Percentiles rank a stretch among this genome's conserved stretches.
Conservation (phyloP, 2,329 filamentous ascomycete species). For the Paramyrothecium sp. region DNA sequence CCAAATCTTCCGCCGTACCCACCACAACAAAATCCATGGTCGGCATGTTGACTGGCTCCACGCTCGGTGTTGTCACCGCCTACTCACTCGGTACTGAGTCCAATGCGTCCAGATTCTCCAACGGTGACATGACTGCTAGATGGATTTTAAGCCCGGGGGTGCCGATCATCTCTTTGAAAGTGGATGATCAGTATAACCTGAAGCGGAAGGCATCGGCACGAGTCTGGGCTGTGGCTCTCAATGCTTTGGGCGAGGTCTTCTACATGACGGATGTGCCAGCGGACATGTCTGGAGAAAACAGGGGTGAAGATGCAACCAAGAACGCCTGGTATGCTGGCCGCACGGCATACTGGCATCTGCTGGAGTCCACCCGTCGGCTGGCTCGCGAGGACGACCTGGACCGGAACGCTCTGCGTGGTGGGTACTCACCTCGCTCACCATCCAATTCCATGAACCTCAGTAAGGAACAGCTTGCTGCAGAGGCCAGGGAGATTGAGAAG, state of each 20-base stretch:
- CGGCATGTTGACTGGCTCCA: constrained; percentile 81
- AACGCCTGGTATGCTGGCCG: constrained; percentile 80
- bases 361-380: constrained; percentile 73
- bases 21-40: constrained; percentile 73
- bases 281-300: constrained; percentile 46
- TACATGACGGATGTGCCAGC: constrained; percentile 74
- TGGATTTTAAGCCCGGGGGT: constrained; percentile 93
- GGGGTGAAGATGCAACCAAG: constrained; percentile 56
- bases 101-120: constrained; percentile 60
- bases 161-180: constrained; percentile 78
- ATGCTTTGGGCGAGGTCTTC: constrained; percentile 88
- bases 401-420: constrained; percentile 64
- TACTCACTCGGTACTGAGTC: constrained; percentile 69
- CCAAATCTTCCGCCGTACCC: constrained; percentile 74
- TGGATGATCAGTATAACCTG: constrained; percentile 79
- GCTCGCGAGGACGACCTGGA: constrained; percentile 73
- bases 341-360: constrained; percentile 74
- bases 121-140: constrained; percentile 79
- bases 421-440: constrained; percentile 79
- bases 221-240: constrained; percentile 90
- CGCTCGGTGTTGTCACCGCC: constrained; percentile 76
- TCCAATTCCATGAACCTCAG: constrained; percentile 70
- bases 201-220: constrained; percentile 68
- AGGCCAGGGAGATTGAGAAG: constrained; percentile 78
- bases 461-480: constrained; percentile 68